phyloP scores from a whole-genome alignment of 2,329 filamentous ascomycete species.

The Acrodontium crateriforme region DNA sequence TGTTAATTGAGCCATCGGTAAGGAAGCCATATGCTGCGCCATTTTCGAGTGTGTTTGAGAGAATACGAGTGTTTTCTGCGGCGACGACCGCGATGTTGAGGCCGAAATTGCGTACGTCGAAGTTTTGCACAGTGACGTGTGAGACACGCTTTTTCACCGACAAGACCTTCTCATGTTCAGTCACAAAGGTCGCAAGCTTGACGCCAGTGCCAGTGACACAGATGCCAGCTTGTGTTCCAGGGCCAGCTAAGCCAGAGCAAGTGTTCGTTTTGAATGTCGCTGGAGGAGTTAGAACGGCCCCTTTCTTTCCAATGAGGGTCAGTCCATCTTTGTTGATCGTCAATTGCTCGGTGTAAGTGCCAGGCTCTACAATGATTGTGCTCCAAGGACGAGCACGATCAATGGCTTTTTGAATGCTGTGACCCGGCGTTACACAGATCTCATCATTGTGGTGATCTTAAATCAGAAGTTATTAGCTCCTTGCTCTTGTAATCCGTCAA shows the following conservation, averaged over 20 bases:
- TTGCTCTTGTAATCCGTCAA: too few relatives aligned
- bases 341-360: constrained; percentile 24
- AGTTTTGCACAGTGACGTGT: constrained; percentile 22
- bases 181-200: constrained; percentile 11
- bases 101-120: constrained; percentile 22
- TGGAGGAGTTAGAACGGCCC: constrained; percentile 17
- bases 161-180: constrained; percentile 20
- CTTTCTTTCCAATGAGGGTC: constrained; percentile 17
- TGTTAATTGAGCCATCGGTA: constrained; percentile 23
- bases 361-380: constrained; percentile 21
- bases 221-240: constrained; percentile 19
- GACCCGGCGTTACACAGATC: constrained; percentile 3
- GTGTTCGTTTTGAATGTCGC: constrained; percentile 12
- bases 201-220: constrained; percentile 23
- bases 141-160: constrained; percentile 17
- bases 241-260: constrained; percentile 21
- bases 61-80: constrained; percentile 16
- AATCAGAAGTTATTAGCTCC: too few relatives aligned
- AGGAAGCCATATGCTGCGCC: constrained; percentile 22
- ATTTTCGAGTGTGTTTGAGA: constrained; percentile 18
- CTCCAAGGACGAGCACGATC: constrained; percentile 17
- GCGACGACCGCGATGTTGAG: constrained; percentile 26
- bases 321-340: constrained; percentile 23
- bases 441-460: background rate
- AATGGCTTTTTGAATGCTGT: constrained; percentile 21